Evolutionary conservation across 495 filamentous ascomycete species (phyloP).

Genomic region (Letharia columbiana): DNA sequence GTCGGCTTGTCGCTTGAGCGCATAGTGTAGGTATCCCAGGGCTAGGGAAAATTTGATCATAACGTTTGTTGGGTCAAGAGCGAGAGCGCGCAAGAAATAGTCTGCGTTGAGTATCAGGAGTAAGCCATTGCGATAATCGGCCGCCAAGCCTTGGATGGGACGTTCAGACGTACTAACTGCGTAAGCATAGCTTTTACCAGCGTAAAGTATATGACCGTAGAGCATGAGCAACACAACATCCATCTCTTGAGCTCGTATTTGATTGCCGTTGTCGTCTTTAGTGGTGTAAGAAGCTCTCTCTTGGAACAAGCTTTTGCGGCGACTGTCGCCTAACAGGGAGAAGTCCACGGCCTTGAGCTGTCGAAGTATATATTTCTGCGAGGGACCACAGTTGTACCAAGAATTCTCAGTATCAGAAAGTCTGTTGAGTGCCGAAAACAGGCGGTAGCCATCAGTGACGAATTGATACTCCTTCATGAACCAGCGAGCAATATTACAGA

Average conservation of each 20-base stretch:
- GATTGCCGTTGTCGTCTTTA: slow-evolving; percentile 37
- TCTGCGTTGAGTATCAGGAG: slow-evolving; percentile 31
- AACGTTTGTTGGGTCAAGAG: slow-evolving; percentile 65
- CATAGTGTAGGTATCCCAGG: slow-evolving; percentile 74
- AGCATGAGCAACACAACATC: slow-evolving; percentile 73
- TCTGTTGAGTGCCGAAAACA: slow-evolving; percentile 64
- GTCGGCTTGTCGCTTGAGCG: slow-evolving; percentile 77
- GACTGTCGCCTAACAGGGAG: slow-evolving; percentile 34
- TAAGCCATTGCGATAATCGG: neutral
- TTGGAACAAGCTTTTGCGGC: slow-evolving; percentile 33
- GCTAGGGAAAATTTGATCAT: slow-evolving; percentile 60
- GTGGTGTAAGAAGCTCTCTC: slow-evolving; percentile 44
- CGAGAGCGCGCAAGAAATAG: slow-evolving; percentile 83
- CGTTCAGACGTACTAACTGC: slow-evolving; percentile 53
- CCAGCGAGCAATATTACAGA: slow-evolving; percentile 59
- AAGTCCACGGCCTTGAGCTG: slow-evolving; percentile 88
- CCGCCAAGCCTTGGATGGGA: neutral
- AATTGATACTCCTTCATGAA: slow-evolving; percentile 83
- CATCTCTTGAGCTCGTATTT: slow-evolving; percentile 43
- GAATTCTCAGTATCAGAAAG: slow-evolving; percentile 44
- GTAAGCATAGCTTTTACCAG: slow-evolving; percentile 65
- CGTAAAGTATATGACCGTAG: slow-evolving; percentile 80
- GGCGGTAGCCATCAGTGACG: slow-evolving; percentile 71
- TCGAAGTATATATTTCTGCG: slow-evolving; percentile 82
- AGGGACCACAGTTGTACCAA: slow-evolving; percentile 48